Percentiles rank a stretch among this genome's conserved stretches.
Conservation (phyloP, 208 protist genomes). For the Dictyostelium gargantuum region DNA sequence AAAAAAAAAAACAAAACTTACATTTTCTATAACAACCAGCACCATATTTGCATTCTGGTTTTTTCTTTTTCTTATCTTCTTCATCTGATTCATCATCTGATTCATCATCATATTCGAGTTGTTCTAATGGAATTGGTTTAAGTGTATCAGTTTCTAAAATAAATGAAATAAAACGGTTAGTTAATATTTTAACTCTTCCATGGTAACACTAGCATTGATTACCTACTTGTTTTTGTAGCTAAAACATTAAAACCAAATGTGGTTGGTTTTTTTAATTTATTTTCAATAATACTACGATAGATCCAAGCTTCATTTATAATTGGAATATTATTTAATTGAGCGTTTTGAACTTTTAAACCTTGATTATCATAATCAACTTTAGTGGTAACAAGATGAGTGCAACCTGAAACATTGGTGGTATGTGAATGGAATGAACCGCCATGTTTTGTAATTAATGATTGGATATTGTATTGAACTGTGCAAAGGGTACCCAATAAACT, state of each 20-base stretch:
- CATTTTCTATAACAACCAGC: slow-evolving; percentile 71
- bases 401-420: neutral
- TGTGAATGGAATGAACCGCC: neutral
- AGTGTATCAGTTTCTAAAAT: neutral
- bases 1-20: too few species aligned
- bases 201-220: neutral
- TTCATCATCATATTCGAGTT: neutral
- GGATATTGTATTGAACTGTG: neutral
- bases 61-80: slow-evolving; percentile 6
- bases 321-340: neutral
- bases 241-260: neutral
- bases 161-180: neutral
- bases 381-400: neutral
- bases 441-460: neutral
- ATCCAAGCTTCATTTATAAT: slow-evolving; percentile 16
- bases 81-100: neutral
- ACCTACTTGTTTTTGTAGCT: neutral
- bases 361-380: neutral
- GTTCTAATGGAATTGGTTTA: slow-evolving; percentile 14
- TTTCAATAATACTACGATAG: neutral
- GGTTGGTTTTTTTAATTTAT: neutral
- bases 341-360: neutral
- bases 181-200: neutral
- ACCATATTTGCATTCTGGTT: slow-evolving; percentile 71
- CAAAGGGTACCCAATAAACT: neutral